Evolutionary conservation across 495 filamentous ascomycete species (phyloP).

Genomic region (Mytilinidion resinicola): DNA sequence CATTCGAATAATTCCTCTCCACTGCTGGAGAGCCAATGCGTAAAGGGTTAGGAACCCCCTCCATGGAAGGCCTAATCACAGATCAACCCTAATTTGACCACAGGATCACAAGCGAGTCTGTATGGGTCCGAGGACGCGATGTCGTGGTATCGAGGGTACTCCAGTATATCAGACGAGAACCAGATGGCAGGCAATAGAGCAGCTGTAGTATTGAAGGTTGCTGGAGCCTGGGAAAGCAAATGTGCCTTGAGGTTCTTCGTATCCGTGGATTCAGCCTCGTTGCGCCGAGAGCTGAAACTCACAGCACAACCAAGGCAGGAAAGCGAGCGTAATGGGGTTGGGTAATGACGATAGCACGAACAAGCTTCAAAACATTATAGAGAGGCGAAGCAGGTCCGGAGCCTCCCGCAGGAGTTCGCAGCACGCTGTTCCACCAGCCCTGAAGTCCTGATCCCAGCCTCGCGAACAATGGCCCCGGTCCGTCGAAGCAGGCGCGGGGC

Average conservation of each 20-base stretch:
- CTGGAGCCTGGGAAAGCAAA: background rate
- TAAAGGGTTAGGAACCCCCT: slow-evolving; percentile 20
- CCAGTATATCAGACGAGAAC: background rate
- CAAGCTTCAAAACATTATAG: background rate
- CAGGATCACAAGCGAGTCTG: too few species aligned
- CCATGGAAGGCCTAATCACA: slow-evolving; percentile 5
- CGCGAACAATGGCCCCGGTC: too few species aligned
- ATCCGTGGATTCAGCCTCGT: background rate
- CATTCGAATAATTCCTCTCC: slow-evolving; percentile 13
- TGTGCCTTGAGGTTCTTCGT: background rate
- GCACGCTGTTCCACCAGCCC: background rate
- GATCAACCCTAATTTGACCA: too few species aligned
- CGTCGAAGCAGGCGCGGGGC: too few species aligned
- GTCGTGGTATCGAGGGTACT: background rate
- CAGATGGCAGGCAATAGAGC: background rate
- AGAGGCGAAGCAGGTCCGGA: background rate
- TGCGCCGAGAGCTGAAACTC: background rate
- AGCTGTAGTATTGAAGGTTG: background rate
- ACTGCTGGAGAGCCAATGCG: slow-evolving; percentile 18
- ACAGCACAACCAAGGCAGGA: background rate
- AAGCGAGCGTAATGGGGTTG: background rate
- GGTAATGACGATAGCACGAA: background rate
- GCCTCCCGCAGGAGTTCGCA: background rate
- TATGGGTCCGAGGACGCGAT: background rate
- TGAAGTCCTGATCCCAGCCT: too few species aligned